Evolutionary conservation across 768 basidiomycete genomes (phyloP), one percentile per base, ranked within the genome.

Genomic region (Cystofilobasidium capitatum): DNA sequence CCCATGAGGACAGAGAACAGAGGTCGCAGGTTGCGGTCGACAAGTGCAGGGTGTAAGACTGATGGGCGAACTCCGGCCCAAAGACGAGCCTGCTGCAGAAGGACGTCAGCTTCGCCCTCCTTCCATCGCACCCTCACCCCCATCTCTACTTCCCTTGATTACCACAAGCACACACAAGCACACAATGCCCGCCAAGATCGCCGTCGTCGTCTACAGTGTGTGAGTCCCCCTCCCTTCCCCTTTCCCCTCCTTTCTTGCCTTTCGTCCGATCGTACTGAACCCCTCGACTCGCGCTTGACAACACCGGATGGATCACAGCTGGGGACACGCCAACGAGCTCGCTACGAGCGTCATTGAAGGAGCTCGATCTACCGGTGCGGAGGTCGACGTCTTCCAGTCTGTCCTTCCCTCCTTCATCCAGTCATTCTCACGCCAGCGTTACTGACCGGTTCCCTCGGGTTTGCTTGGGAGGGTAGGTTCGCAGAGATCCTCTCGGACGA

Each of bases 151-250:
- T n/a, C n/a, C n/a, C n/a, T n/a, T n/a, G n/a, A n/a, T n/a, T n/a
- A n/a, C n/a, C n/a, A n/a, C n/a, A n/a, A n/a, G n/a, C n/a, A n/a
- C n/a, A n/a, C n/a, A n/a, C n/a, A n/a, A n/a, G n/a, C n/a, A n/a
- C 49, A 54, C n/a, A 31, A 54, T 54, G 49, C 49, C 49, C 17
- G 49, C 49, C 49, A 54, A 54, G 49, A 54, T 54, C 49, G 49
- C 49, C 49, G 49, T 54, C 49, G 12, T 54, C 26, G 17, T 54
- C 26, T 54, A 54, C 49, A 7, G 26, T 20, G 26, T 54, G 49
- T 54, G 26, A 24, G 49, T 54, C 49, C 17, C 14, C 49, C 12
- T 3, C 49, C 40, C 40, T 10, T 10, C 40, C 10, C 10, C 10
- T 10, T 20, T 10, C 40, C 20, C 40, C 10, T 20, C 40, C 10